phyloP scores from a whole-genome alignment of 768 basidiomycete genomes.

The Roridomyces roridus region DNA sequence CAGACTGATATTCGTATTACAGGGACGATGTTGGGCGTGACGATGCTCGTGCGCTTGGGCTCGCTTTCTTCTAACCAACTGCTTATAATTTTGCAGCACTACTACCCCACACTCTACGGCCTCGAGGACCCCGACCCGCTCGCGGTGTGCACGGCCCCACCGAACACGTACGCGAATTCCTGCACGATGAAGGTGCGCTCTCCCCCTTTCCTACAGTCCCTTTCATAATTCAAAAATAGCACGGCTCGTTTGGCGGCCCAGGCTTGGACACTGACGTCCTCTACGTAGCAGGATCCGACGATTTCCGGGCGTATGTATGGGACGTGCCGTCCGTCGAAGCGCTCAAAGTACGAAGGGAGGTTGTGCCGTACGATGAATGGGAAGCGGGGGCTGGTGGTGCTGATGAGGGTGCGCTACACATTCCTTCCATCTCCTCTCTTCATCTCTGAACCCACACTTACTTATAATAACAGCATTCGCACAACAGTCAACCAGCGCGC shows the following conservation, averaged over 20 bases:
- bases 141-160: slow-evolving; percentile 67
- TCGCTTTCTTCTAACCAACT: no score
- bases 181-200: slow-evolving; percentile 79
- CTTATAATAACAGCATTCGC: slow-evolving; percentile 57
- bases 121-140: slow-evolving; percentile 72
- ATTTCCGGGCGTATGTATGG: slow-evolving; percentile 84
- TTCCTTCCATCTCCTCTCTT: slow-evolving; percentile 7
- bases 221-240: slow-evolving; percentile 43
- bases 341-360: slow-evolving; percentile 48
- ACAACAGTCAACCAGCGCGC: slow-evolving; percentile 40
- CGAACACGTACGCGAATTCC: slow-evolving; percentile 69
- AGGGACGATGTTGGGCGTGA: slow-evolving; percentile 72
- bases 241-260: slow-evolving; percentile 76
- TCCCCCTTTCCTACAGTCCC: neutral
- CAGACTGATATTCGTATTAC: neutral
- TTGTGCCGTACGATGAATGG: slow-evolving; percentile 57
- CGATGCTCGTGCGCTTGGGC: slow-evolving; percentile 73
- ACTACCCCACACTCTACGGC: slow-evolving; percentile 73
- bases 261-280: slow-evolving; percentile 58
- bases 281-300: slow-evolving; percentile 82
- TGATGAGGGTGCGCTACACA: slow-evolving; percentile 50
- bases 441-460: neutral
- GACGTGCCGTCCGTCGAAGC: slow-evolving; percentile 60
- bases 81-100: slow-evolving; percentile 50
- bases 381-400: slow-evolving; percentile 35